A percentile compares a stretch with the other conserved stretches of the same genome.
Conservation (phyloP, 768 basidiomycete species). For the Ephemerocybe angulata region DNA sequence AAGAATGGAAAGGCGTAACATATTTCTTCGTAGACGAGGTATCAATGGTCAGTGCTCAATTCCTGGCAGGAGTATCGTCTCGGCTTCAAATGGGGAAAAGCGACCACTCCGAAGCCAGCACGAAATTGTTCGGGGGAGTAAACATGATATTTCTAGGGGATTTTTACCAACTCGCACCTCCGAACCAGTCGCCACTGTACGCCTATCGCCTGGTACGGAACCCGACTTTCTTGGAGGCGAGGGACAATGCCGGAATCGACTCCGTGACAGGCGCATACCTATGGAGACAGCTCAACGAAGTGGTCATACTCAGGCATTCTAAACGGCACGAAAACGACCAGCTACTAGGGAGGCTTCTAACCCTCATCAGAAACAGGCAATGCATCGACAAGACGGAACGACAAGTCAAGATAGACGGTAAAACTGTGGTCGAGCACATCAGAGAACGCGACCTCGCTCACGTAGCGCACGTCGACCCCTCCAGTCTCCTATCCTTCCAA, state of each 20-base stretch:
- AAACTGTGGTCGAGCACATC: not conserved
- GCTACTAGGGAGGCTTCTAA: conserved; percentile 9
- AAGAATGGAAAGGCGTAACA: conserved; percentile 17
- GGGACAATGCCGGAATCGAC: conserved; percentile 1
- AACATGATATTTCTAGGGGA: conserved; percentile 29
- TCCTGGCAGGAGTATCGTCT: conserved; percentile 18
- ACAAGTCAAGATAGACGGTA: not conserved
- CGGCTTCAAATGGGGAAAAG: conserved; percentile 19
- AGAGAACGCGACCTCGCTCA: not conserved
- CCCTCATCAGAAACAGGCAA: conserved; percentile 2
- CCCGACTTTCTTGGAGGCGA: conserved; percentile 4
- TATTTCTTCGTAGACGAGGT: conserved; percentile 20
- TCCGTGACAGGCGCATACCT: conserved; percentile 10
- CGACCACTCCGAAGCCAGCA: not conserved
- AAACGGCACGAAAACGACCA: conserved; percentile 12
- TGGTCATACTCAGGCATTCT: conserved; percentile 13
- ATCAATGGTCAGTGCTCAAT: conserved; percentile 16
- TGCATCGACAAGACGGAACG: not conserved
- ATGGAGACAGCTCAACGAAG: conserved; percentile 9
- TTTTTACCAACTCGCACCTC: conserved; percentile 12
- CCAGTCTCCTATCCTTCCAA: not conserved
- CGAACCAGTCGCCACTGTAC: conserved; percentile 16
- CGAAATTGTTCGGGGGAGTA: conserved; percentile 24
- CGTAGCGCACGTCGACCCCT: not conserved
- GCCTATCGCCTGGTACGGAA: conserved; percentile 2